Evolutionary conservation across 768 basidiomycete species (phyloP).

Genomic region (Macrolepiota dolichaula): DNA sequence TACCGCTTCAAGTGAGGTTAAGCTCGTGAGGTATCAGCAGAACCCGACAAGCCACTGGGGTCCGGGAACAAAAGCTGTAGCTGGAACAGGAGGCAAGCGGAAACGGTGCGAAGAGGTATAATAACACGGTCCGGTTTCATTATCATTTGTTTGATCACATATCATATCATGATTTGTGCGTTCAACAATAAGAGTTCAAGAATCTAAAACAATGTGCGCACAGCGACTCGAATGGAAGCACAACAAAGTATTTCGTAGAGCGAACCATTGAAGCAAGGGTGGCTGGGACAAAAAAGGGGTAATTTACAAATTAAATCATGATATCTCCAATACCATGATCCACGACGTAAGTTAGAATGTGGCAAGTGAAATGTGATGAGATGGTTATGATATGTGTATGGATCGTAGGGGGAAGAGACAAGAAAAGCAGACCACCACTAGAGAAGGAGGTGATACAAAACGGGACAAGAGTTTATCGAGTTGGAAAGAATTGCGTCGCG

Average conservation of each 20-base stretch:
- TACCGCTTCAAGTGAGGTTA: slow-evolving; percentile 59
- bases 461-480: slow-evolving; percentile 9
- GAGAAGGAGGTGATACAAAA: slow-evolving; percentile 15
- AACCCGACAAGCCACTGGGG: slow-evolving; percentile 96
- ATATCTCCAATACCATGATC: slow-evolving; percentile 10
- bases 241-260: background rate
- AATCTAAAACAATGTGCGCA: background rate
- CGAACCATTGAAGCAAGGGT: background rate
- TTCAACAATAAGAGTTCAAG: background rate
- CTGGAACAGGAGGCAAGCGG: slow-evolving; percentile 4
- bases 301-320: slow-evolving; percentile 4
- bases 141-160: background rate
- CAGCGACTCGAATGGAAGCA: background rate
- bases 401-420: background rate
- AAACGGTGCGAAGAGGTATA: background rate
- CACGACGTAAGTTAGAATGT: slow-evolving; percentile 1
- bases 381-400: background rate
- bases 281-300: background rate
- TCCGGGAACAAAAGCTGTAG: slow-evolving; percentile 62
- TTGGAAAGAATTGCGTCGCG: background rate
- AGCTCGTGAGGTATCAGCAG: slow-evolving; percentile 84
- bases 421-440: slow-evolving; percentile 13
- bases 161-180: background rate
- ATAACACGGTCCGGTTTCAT: background rate
- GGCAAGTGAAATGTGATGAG: background rate